Evolutionary conservation across 805 yeast species (phyloP), one percentile per base, ranked within the genome.

Genomic region (Kazachstania viticola): DNA sequence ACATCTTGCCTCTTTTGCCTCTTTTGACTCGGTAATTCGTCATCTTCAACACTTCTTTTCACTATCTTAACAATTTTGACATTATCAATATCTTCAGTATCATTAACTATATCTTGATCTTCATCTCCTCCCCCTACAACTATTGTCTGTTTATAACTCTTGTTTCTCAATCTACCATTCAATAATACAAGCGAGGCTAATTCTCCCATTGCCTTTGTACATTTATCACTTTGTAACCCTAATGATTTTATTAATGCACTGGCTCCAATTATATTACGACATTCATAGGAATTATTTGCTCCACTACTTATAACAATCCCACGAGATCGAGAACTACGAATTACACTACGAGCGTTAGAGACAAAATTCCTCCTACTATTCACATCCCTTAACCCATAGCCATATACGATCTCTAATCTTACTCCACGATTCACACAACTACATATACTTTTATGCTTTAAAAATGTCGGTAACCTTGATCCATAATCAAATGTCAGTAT

Each of bases 221-320:
- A 74, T 29, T 78, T 64, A 44, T 68, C 69, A 30, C 65, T 58
- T 38, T 78, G 76, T 27, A 91, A 65, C 0, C 95, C 96, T 42
- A 88, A 60, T 8, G 81, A 58, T 24, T 68, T 62, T 21, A 80
- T 58, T 29, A 91, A 57, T 36, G 75, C 79, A 11, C 71, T 62
- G 5, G 83, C 67, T 46, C 91, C 95, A 28, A 68, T 62, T 24
- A 73, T 71, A 19, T 75, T 71, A 39, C 97, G 62, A n/a, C 74
- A 58, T 27, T 73, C 74, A 21, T 73, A 50, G 2, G 79, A 64
- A 18, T 58, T 51, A 3, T 45, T 36, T 0, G 91, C 82, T 3
- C 95, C 96, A 46, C 88, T 73, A 9, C 88, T 72, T 4, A 84
- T 63, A 2, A 91, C 65, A 13, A 91, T 49, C 0, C 96, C 96